A percentile compares a stretch with the other conserved stretches of the same genome.
Evolutionary conservation across 1,284 basidiomycete species (phyloP).

Genomic region (Ustilago lituana): DNA sequence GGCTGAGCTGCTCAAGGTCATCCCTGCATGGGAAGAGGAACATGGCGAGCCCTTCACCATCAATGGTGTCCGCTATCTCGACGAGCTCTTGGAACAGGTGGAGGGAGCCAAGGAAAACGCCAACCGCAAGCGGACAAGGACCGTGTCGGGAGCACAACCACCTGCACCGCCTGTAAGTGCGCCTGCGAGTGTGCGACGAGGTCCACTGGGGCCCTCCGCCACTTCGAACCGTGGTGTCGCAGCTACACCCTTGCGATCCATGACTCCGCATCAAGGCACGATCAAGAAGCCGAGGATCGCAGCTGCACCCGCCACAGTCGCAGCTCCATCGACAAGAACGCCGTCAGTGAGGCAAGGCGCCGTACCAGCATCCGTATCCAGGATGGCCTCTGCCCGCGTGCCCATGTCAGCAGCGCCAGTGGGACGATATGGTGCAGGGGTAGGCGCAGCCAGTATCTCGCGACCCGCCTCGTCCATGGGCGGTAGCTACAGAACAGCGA

Average conservation of each 20-base stretch:
- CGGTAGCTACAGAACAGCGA: slow-evolving; percentile 22
- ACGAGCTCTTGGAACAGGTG: slow-evolving; percentile 72
- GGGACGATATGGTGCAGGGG: slow-evolving; percentile 11
- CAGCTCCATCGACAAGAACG: slow-evolving; percentile 17
- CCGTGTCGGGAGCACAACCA: slow-evolving; percentile 22
- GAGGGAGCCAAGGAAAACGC: slow-evolving; percentile 55
- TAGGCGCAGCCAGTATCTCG: slow-evolving; percentile 12
- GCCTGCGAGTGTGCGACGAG: slow-evolving; percentile 29
- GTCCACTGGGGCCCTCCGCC: slow-evolving; percentile 27
- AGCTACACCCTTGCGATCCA: slow-evolving; percentile 37
- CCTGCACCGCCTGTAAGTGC: slow-evolving; percentile 26
- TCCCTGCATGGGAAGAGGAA: slow-evolving; percentile 88
- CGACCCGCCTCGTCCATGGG: slow-evolving; percentile 38
- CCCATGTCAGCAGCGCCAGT: slow-evolving; percentile 33
- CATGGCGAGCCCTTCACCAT: slow-evolving; percentile 82
- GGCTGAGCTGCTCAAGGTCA: slow-evolving; percentile 79
- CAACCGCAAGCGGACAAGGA: slow-evolving; percentile 33
- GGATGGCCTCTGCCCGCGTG: slow-evolving; percentile 29
- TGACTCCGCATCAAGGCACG: slow-evolving; percentile 30
- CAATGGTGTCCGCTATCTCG: slow-evolving; percentile 83
- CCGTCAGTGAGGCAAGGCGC: slow-evolving; percentile 18
- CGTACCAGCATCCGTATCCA: slow-evolving; percentile 19
- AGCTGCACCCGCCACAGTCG: slow-evolving; percentile 28
- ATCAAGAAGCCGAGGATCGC: slow-evolving; percentile 41
- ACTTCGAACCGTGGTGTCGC: slow-evolving; percentile 27